phyloP scores from a whole-genome alignment of 768 basidiomycete genomes.

The Suillus subalutaceus region DNA sequence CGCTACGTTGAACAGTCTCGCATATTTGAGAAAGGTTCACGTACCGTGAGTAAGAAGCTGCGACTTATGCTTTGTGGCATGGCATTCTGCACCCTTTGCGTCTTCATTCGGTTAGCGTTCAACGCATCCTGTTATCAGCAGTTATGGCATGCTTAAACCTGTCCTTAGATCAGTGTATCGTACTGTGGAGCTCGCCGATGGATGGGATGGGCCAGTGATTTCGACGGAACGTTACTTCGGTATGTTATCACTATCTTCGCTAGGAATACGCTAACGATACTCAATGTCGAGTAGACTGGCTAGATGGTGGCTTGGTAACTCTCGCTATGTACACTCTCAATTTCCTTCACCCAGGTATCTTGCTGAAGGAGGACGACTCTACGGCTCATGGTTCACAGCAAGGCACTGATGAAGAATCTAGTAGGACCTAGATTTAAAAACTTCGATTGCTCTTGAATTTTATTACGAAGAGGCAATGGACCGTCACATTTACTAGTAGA shows the following conservation, averaged over 20 bases:
- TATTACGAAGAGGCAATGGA: neutral
- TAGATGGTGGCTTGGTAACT: constrained; percentile 52
- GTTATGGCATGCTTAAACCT: neutral
- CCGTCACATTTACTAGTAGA: neutral
- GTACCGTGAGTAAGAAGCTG: constrained; percentile 15
- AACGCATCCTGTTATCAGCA: neutral
- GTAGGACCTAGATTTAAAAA: neutral
- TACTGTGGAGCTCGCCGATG: constrained; percentile 17
- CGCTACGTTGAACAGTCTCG: constrained; percentile 9
- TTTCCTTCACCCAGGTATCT: constrained; percentile 46
- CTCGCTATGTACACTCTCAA: constrained; percentile 50
- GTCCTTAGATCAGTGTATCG: constrained; percentile 16
- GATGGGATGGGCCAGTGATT: constrained; percentile 55
- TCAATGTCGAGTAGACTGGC: constrained; percentile 38
- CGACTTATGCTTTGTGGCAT: constrained; percentile 41
- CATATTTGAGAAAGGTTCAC: constrained; percentile 6
- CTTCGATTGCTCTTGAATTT: neutral
- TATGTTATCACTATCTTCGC: constrained; percentile 24
- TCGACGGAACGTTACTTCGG: constrained; percentile 51
- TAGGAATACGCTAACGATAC: neutral
- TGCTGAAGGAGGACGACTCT: constrained; percentile 24
- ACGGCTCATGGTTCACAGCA: neutral
- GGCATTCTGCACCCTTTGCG: constrained; percentile 40
- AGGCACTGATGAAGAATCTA: neutral
- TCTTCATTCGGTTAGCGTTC: constrained; percentile 48